phyloP scores from a whole-genome alignment of 2,329 filamentous ascomycete species.

The Cladosporium sp. region DNA sequence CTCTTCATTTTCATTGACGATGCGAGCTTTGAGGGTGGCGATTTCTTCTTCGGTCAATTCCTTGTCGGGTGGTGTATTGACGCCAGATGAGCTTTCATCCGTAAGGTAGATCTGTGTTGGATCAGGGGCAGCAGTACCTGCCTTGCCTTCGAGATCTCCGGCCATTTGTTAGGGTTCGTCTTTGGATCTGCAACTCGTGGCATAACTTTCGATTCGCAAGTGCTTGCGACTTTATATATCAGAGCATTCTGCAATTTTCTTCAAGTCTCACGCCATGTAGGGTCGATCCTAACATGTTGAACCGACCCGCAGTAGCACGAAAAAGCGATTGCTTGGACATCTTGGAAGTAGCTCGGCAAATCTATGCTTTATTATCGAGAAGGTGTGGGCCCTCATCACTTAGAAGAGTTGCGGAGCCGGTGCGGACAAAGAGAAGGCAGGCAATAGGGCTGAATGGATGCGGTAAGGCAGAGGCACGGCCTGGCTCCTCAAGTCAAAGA shows the following conservation, averaged over 20 bases:
- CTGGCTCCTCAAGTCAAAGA: too few relatives aligned
- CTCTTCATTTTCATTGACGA: slow-evolving; percentile 3
- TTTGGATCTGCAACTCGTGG: background rate
- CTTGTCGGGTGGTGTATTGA: background rate
- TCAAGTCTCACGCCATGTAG: background rate
- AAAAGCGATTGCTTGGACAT: background rate
- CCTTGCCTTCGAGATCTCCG: background rate
- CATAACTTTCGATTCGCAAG: background rate
- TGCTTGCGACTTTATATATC: background rate
- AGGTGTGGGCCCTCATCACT: too few relatives aligned
- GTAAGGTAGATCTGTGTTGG: background rate
- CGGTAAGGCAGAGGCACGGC: too few relatives aligned
- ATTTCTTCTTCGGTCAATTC: slow-evolving; percentile 1
- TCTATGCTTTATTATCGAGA: too few relatives aligned
- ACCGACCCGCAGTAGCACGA: background rate
- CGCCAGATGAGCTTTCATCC: background rate
- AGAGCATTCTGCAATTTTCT: background rate
- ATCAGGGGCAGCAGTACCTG: background rate
- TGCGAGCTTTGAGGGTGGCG: slow-evolving; percentile 1
- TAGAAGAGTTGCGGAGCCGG: too few relatives aligned
- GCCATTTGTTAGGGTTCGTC: background rate
- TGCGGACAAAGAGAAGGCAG: too few relatives aligned
- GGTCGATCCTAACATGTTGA: background rate
- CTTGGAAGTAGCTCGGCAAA: background rate
- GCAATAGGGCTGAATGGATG: too few relatives aligned